Base-by-base conservation (phyloP, 768 basidiomycete genomes). In the Fomitopsis pulvina region DNA sequence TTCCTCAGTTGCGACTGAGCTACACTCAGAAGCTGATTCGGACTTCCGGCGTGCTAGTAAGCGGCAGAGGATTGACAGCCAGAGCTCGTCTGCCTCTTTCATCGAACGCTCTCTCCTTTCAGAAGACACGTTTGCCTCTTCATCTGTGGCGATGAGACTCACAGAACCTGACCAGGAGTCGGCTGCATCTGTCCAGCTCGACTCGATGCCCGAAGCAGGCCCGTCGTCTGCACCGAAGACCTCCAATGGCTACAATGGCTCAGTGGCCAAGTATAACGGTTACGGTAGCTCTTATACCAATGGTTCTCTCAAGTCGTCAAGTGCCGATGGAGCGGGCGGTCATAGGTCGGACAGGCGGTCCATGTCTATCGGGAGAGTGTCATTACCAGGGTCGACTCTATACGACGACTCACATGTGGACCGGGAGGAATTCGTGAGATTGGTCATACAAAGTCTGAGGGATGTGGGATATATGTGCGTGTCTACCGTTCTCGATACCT, bases 361-460 rank as follows among this genome's bases (percentile, higher is more conserved):
- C 21, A 48, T 47, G 42, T 47, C 57, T 16, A 68, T 89, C 52
- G 66, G 81, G 27, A 77, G 75, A 60, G 84, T 92, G 41, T 72
- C 75, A 39, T 71, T 86, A 28, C 83, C 85, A 18, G 88, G 90
- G 22, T 80, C 83, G 41, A 76, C 77, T 30, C 73, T 92, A 48
- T 92, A 89, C 58, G 81, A 87, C 39, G 87, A 87, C 66, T 83
- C 85, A 54, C 73, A 73, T 54, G 73, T 95, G 42, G 81, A 92
- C 69, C 76, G 92, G 56, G 89, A 95, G 69, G 93, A 96, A 66
- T 93, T 91, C 63, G 83, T 95, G 44, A 75, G 93, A 58, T 70
- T 97, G 41, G 83, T 92, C 47, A 77, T 96, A 53, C 93, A 97
- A 65, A 90, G 85, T 58, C 67, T 97, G 56, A 76, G 87, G 60